Conservation (phyloP, 1,139 yeast species). For the Hanseniaspora uvarum region DNA sequence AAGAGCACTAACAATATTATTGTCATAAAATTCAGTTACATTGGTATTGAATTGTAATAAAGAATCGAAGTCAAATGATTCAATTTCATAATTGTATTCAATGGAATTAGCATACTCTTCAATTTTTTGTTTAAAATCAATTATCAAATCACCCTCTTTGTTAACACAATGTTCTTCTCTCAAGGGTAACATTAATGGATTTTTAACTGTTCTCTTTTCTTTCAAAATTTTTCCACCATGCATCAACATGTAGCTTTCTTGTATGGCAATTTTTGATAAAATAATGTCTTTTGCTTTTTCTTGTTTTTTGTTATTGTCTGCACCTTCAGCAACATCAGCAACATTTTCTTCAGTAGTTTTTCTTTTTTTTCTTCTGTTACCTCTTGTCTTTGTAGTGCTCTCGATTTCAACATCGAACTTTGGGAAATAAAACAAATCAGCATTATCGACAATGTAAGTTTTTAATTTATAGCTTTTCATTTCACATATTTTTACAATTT, state of each 20-base stretch:
- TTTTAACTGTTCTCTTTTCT: conserved; percentile 14
- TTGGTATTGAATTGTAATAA: conserved; percentile 21
- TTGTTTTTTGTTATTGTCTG: conserved; percentile 23
- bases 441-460: conserved; percentile 30
- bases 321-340: conserved; percentile 16
- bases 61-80: conserved; percentile 26
- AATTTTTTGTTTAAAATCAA: conserved; percentile 28
- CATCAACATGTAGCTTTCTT: conserved; percentile 22
- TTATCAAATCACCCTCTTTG: conserved; percentile 22
- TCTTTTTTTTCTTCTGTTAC: conserved; percentile 30
- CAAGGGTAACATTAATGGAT: conserved; percentile 25
- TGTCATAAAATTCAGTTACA: conserved; percentile 14
- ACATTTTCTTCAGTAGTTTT: conserved; percentile 21
- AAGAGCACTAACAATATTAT: background rate
- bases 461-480: conserved; percentile 28
- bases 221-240: conserved; percentile 19
- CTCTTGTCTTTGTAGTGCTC: conserved; percentile 21
- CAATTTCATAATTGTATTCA: conserved; percentile 22
- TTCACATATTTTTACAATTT: conserved; percentile 34
- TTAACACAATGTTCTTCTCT: conserved; percentile 28
- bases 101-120: conserved; percentile 26
- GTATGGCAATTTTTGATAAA: conserved; percentile 21
- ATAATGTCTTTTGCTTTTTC: background rate
- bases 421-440: conserved; percentile 27
- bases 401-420: conserved; percentile 22